A percentile compares a stretch with the other conserved stretches of the same genome.
These are phyloP conservation scores for Rosa lucieae DNA, from an alignment of 306 rosid genomes.

Conservation along the genomic window DNA sequence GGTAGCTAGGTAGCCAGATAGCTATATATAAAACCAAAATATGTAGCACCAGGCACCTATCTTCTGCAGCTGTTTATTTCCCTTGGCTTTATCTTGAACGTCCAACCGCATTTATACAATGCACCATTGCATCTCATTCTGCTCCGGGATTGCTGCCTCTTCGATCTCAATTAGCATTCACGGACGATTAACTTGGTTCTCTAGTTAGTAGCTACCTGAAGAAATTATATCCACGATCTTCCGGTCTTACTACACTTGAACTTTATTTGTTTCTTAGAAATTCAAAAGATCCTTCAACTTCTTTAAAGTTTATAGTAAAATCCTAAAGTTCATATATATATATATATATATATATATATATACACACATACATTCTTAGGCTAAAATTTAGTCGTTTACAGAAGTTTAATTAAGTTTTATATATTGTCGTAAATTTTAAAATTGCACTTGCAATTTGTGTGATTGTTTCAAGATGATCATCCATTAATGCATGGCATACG, in stretches of 20 bases:
- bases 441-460: too few species aligned
- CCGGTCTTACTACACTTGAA: background rate
- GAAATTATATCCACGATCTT: background rate
- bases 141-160: slow-evolving; percentile 10
- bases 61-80: slow-evolving; percentile 9
- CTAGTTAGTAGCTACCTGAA: background rate
- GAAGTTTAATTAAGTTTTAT: too few species aligned
- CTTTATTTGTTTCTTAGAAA: too few species aligned
- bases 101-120: background rate
- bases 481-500: too few species aligned
- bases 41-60: slow-evolving; percentile 7
- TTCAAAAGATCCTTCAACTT: too few species aligned
- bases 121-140: background rate
- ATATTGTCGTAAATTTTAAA: too few species aligned
- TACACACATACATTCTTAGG: too few species aligned
- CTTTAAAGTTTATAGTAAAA: too few species aligned
- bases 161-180: background rate
- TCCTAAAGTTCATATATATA: too few species aligned
- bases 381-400: too few species aligned
- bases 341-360: too few species aligned
- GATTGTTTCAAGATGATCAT: too few species aligned
- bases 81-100: background rate
- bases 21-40: background rate
- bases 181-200: background rate
- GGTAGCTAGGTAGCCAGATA: background rate